Conservation (phyloP, 2,329 filamentous ascomycete genomes). For the Aspergillus pseudoglaucus region DNA sequence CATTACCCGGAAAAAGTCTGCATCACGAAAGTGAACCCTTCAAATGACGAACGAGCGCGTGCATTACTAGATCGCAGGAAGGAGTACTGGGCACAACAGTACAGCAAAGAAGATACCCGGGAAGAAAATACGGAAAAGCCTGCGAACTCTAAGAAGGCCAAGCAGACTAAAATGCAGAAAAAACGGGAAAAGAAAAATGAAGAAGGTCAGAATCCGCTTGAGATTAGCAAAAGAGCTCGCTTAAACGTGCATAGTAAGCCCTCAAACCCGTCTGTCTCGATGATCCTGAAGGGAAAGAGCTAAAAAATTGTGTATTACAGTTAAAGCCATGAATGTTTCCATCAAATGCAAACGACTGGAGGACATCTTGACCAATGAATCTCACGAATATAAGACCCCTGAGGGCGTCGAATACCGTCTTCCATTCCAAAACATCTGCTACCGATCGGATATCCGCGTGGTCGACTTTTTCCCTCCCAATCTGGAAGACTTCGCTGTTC, state of each 20-base stretch:
- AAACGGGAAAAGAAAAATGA: conserved; percentile 21
- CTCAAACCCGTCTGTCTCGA: neutral
- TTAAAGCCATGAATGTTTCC: conserved; percentile 42
- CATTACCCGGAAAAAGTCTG: conserved; percentile 48
- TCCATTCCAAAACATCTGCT: conserved; percentile 69
- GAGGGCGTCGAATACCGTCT: conserved; percentile 43
- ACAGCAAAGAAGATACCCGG: conserved; percentile 28
- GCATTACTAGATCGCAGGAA: conserved; percentile 57
- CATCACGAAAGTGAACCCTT: conserved; percentile 48
- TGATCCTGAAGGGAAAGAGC: neutral
- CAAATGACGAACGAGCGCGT: conserved; percentile 44
- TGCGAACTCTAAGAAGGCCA: conserved; percentile 6
- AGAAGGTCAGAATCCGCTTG: conserved; percentile 22
- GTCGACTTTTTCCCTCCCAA: conserved; percentile 70
- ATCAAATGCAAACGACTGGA: conserved; percentile 35
- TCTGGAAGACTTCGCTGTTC: conserved; percentile 63
- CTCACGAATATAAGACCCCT: conserved; percentile 42
- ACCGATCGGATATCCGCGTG: conserved; percentile 65
- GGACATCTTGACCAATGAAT: conserved; percentile 45
- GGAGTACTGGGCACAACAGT: conserved; percentile 55
- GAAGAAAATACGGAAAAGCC: conserved; percentile 23
- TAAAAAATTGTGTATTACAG: conserved; percentile 24
- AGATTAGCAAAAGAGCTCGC: conserved; percentile 20
- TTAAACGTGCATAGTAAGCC: conserved; percentile 39
- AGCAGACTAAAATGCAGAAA: conserved; percentile 28